phyloP scores from a whole-genome alignment of 352 stramenopile species.

The Phytophthora pluvialis region DNA sequence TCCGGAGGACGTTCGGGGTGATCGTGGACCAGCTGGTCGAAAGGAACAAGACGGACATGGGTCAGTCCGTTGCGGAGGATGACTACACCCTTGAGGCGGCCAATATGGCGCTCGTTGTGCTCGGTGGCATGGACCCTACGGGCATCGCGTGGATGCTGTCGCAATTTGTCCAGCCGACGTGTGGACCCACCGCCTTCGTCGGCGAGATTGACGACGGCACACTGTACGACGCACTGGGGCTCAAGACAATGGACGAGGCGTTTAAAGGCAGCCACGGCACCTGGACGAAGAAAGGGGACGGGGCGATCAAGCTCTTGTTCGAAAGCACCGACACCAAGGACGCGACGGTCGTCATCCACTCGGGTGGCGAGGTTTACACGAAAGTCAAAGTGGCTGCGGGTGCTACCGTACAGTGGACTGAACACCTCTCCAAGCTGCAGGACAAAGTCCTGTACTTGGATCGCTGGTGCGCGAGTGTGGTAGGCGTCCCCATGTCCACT shows the following conservation, averaged over 20 bases:
- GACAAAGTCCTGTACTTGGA: slow-evolving; percentile 17
- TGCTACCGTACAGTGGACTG: slow-evolving; percentile 5
- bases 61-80: neutral
- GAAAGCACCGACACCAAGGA: slow-evolving; percentile 13
- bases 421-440: slow-evolving; percentile 3
- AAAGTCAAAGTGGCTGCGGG: slow-evolving; percentile 17
- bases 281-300: too few species aligned
- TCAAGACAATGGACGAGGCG: slow-evolving; percentile 14
- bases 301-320: too few species aligned
- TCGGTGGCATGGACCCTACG: slow-evolving; percentile 36
- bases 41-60: slow-evolving; percentile 7
- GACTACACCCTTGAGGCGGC: slow-evolving; percentile 36
- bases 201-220: slow-evolving; percentile 30
- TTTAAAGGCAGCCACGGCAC: too few species aligned
- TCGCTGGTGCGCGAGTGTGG: slow-evolving; percentile 10
- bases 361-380: neutral
- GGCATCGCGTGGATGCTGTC: slow-evolving; percentile 34
- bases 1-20: slow-evolving; percentile 19
- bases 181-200: slow-evolving; percentile 7
- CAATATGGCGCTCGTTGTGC: slow-evolving; percentile 34
- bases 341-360: slow-evolving; percentile 21
- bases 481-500: neutral
- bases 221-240: slow-evolving; percentile 22
- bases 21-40: slow-evolving; percentile 24
- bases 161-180: slow-evolving; percentile 39